These are phyloP conservation scores for Thermochaetoides dissita DNA, from an alignment of 2,329 filamentous ascomycete species.

Conservation along the genomic window DNA sequence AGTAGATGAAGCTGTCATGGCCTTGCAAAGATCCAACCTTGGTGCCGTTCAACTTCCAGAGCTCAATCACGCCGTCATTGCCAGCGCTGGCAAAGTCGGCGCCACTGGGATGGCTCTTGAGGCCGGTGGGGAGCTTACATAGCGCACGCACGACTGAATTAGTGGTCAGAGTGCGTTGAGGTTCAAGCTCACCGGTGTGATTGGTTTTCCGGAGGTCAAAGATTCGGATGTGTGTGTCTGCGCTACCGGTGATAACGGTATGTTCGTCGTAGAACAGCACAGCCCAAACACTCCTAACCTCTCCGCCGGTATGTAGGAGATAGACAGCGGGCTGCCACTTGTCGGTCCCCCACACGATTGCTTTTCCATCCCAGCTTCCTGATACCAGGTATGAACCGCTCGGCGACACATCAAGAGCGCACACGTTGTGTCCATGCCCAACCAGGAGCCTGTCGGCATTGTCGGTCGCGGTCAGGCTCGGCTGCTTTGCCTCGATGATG, in stretches of 20 bases:
- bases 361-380: constrained; percentile 85
- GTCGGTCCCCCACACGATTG: constrained; percentile 70
- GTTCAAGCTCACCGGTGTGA: constrained; percentile 39
- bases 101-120: constrained; percentile 54
- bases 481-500: constrained; percentile 78
- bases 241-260: constrained; percentile 79
- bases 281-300: constrained; percentile 62
- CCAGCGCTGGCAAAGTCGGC: constrained; percentile 91
- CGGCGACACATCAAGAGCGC: constrained; percentile 65
- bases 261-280: constrained; percentile 69
- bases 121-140: constrained; percentile 52
- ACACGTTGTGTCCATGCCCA: constrained; percentile 79
- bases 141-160: constrained; percentile 80
- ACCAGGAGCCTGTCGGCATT: constrained; percentile 76
- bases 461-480: constrained; percentile 50
- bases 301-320: constrained; percentile 55
- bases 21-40: constrained; percentile 67
- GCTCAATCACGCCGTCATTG: constrained; percentile 76
- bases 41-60: constrained; percentile 73
- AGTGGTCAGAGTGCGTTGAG: constrained; percentile 44
- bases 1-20: constrained; percentile 92
- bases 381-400: constrained; percentile 67
- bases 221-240: constrained; percentile 77
- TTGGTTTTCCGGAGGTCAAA: constrained; percentile 53
- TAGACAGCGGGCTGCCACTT: constrained; percentile 68